These are phyloP conservation scores for Dendrobium huoshanense DNA, from an alignment of 106 monocot genomes.

Conservation along the genomic window DNA sequence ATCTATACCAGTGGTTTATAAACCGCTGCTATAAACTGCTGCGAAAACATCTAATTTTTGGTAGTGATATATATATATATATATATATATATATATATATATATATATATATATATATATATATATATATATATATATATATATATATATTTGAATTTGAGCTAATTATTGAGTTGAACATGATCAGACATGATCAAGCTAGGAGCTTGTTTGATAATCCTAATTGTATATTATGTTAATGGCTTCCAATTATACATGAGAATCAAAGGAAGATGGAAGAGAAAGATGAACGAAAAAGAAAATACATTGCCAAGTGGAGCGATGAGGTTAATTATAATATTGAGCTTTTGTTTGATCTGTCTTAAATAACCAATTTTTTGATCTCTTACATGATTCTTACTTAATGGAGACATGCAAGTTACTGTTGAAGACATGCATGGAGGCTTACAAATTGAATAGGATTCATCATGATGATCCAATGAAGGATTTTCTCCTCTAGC, in stretches of 20 bases:
- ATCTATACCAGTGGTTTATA: no score
- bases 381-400: neutral
- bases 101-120: no score
- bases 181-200: no score
- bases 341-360: neutral
- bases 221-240: neutral
- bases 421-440: conserved; percentile 66
- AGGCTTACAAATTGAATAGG: conserved; percentile 83
- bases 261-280: conserved; percentile 81
- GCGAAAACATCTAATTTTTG: no score
- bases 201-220: neutral
- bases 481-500: no score
- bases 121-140: no score
- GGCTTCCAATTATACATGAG: conserved; percentile 35
- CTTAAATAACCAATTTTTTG: neutral
- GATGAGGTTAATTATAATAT: conserved; percentile 43
- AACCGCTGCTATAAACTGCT: no score
- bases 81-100: no score
- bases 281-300: conserved; percentile 83
- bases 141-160: no score
- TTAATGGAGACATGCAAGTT: neutral
- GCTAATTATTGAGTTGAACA: no score
- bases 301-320: conserved; percentile 81
- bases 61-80: no score
- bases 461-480: conserved; percentile 90